These are phyloP conservation scores for Stenocarpella maydis DNA, from an alignment of 2,329 filamentous ascomycete genomes.

Conservation along the genomic window DNA sequence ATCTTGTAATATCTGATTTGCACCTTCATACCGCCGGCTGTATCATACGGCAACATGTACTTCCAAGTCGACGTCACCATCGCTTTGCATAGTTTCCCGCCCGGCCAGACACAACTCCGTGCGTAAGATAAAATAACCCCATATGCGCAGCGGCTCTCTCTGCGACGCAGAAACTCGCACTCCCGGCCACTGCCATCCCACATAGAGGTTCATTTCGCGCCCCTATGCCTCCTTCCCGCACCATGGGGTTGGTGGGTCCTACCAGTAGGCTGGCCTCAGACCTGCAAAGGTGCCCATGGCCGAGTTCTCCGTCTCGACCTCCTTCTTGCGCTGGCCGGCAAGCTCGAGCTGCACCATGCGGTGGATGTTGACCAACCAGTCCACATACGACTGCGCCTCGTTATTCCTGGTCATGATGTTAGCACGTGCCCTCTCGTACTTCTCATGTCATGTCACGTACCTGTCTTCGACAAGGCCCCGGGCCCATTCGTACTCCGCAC, in stretches of 20 bases:
- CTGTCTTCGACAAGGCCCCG: constrained; percentile 89
- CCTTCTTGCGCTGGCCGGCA: constrained; percentile 75
- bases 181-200: neutral
- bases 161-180: neutral
- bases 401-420: constrained; percentile 67
- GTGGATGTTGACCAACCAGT: constrained; percentile 97
- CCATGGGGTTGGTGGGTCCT: constrained; percentile 36
- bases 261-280: constrained; percentile 68
- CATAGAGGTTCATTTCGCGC: neutral
- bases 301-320: constrained; percentile 60
- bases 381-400: constrained; percentile 96
- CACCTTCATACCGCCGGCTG: constrained; percentile 7
- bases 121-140: constrained; percentile 1
- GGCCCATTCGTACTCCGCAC: constrained; percentile 96
- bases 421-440: neutral
- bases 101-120: constrained; percentile 6
- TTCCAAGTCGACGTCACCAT: constrained; percentile 10
- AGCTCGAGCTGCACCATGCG: constrained; percentile 90
- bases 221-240: neutral
- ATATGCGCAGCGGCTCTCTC: constrained; percentile 6
- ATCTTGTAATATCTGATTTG: constrained; percentile 26
- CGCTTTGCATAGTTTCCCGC: constrained; percentile 21
- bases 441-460: constrained; percentile 13
- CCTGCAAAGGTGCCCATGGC: constrained; percentile 65
- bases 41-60: neutral